A percentile compares a stretch with the other conserved stretches of the same genome.
These are phyloP conservation scores for Russula lepida DNA, from an alignment of 768 basidiomycete species.

Conservation along the genomic window DNA sequence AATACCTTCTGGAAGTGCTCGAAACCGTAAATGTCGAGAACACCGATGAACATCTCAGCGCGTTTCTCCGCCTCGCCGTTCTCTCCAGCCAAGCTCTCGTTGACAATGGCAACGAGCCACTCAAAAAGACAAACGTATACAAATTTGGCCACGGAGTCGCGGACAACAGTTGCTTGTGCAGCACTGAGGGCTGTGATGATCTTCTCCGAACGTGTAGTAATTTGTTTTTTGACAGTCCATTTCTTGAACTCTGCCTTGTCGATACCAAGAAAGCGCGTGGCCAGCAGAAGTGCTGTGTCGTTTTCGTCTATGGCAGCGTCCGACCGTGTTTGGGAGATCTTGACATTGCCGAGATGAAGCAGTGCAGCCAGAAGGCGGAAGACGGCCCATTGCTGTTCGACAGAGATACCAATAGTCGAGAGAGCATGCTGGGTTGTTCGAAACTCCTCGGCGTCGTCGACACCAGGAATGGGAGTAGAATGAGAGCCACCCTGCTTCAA, in stretches of 20 bases:
- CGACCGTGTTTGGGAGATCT: constrained; percentile 68
- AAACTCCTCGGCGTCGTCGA: constrained; percentile 97
- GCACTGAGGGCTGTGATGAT: constrained; percentile 82
- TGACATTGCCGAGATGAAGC: constrained; percentile 96
- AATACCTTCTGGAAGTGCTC: constrained; percentile 92
- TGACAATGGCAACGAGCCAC: constrained; percentile 95
- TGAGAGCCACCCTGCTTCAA: constrained; percentile 87
- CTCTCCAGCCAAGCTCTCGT: constrained; percentile 95
- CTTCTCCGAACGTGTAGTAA: constrained; percentile 90
- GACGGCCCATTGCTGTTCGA: constrained; percentile 97
- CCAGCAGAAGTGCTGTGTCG: constrained; percentile 69
- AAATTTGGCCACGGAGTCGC: constrained; percentile 96
- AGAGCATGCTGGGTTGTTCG: constrained; percentile 87
- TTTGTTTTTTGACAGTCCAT: constrained; percentile 98
- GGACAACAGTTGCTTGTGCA: constrained; percentile 85
- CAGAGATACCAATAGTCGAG: constrained; percentile 93
- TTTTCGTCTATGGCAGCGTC: constrained; percentile 81
- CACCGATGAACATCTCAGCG: constrained; percentile 98
- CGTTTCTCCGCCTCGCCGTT: constrained; percentile 81
- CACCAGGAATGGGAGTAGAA: constrained; percentile 80
- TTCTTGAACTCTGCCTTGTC: constrained; percentile 91
- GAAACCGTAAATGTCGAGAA: constrained; percentile 95
- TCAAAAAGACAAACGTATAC: constrained; percentile 98
- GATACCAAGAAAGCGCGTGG: constrained; percentile 87
- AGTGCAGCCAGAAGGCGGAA: constrained; percentile 90